Evolutionary conservation across 768 basidiomycete genomes (phyloP).

Genomic region (Pholiota conissans): DNA sequence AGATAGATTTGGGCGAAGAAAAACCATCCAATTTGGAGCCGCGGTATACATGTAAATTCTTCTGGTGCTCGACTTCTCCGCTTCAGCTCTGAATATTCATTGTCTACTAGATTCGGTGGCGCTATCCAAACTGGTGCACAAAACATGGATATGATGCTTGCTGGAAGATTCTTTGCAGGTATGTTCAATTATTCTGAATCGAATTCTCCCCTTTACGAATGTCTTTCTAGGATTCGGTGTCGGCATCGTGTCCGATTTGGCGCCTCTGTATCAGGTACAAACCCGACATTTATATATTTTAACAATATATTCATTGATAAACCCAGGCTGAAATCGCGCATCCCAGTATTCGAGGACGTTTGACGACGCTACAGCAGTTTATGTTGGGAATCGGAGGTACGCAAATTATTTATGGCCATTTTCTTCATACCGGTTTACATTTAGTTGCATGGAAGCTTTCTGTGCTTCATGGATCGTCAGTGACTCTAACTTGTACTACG

Average conservation of each 20-base stretch:
- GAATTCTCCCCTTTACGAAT: not conserved
- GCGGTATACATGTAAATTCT: constrained; percentile 37
- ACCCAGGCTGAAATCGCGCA: constrained; percentile 53
- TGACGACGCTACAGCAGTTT: constrained; percentile 55
- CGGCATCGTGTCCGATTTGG: constrained; percentile 50
- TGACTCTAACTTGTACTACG: not conserved
- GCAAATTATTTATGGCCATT: constrained; percentile 2
- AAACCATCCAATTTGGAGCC: constrained; percentile 40
- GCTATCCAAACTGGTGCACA: constrained; percentile 45
- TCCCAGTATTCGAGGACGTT: constrained; percentile 53
- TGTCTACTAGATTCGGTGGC: constrained; percentile 36
- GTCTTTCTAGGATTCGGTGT: constrained; percentile 33
- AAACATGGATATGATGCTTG: constrained; percentile 48
- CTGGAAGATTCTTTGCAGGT: constrained; percentile 53
- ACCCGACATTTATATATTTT: no score
- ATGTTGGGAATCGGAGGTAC: constrained; percentile 50
- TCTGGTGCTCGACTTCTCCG: no score
- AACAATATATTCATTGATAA: not conserved
- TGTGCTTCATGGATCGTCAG: constrained; percentile 47
- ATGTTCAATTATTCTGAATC: not conserved
- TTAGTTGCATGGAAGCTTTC: constrained; percentile 34
- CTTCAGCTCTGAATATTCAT: constrained; percentile 5
- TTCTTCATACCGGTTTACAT: no score
- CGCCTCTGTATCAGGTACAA: constrained; percentile 54
- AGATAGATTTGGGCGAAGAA: constrained; percentile 36